Base-by-base conservation (phyloP, 2,329 filamentous ascomycete genomes). In the Grosmannia penicillata region DNA sequence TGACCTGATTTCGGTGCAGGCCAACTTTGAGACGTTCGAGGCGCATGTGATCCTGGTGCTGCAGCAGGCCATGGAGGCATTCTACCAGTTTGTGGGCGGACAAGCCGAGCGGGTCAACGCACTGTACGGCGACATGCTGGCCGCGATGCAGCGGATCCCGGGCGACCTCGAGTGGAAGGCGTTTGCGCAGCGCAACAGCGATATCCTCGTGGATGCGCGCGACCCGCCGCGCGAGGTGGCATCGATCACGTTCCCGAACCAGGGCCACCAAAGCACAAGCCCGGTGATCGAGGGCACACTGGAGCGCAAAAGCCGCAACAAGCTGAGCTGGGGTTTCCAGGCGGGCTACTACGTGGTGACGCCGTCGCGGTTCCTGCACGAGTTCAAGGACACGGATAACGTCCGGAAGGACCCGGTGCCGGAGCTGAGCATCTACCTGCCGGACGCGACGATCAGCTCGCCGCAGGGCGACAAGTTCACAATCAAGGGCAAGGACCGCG, bases 401-500 rank as follows among this genome's bases (percentile, higher is more conserved):
- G 48, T 69, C 37, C 67, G 69, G 34, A 61, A 74, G 50, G 84
- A 93, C 44, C 84, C 85, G 9, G 68, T 72, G 40, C 89, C 91
- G 0, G 89, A 98, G 56, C 66, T 91, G 29, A 91, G 82, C 13
- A 75, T 98, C 48, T 96, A 89, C 58, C 75, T 98, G 1, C 87
- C 91, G 10, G 91, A 98, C 50, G 93, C 89, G 49, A 60, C 78
- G 33, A 72, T 96, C 41, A 84, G 86, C 41, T 53, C 61, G 1
- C 71, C 72, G 11, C 76, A 68, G 47, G 86, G 82, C 38, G 72
- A 79, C 43, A 95, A 93, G 60, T 96, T 98, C 69, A 84, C 76
- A 52, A 70, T 98, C 57, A 94, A 94, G 65, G 91, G 91, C 57
- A 96, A 96, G 60, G 87, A 98, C 55, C 75, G 79, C 40, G 80